Evolutionary conservation across 176 grass and related monocot genomes (phyloP).

Genomic region (Typha latifolia): DNA sequence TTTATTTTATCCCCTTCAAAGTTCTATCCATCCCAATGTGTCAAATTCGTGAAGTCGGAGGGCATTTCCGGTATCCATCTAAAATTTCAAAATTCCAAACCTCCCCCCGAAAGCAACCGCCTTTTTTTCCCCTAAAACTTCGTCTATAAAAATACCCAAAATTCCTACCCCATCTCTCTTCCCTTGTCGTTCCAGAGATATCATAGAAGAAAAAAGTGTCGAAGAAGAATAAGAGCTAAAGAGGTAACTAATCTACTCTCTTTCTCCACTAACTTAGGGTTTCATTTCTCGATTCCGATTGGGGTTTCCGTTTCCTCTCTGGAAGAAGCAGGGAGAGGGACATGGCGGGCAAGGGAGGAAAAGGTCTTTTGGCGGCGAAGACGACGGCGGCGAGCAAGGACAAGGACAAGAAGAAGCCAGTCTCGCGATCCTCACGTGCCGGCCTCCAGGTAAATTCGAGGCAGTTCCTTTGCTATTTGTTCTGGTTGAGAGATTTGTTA

Average conservation of each 20-base stretch:
- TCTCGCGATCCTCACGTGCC: conserved; percentile 57
- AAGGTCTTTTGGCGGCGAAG: conserved; percentile 54
- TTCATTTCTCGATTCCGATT: not conserved
- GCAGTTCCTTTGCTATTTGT: too few relatives aligned
- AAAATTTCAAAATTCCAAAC: not conserved
- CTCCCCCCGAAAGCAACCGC: not conserved
- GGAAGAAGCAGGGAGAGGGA: not conserved
- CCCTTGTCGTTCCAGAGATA: not conserved
- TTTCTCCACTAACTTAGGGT: not conserved
- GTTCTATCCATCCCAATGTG: not conserved
- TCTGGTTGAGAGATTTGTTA: too few relatives aligned
- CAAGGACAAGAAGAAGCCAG: conserved; percentile 61
- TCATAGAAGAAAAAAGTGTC: too few relatives aligned
- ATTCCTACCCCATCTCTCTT: not conserved
- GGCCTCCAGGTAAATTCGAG: conserved; percentile 36
- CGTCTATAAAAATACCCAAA: not conserved
- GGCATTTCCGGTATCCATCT: not conserved
- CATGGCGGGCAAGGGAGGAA: conserved; percentile 61
- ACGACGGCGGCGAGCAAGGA: conserved; percentile 61
- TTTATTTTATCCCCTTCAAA: not conserved
- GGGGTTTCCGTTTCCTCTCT: not conserved
- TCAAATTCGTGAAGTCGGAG: not conserved
- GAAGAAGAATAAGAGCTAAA: too few relatives aligned
- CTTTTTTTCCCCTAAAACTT: not conserved
- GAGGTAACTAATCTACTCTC: not conserved